A percentile compares a stretch with the other conserved stretches of the same genome.
These are phyloP conservation scores for Pythium brachiatum DNA, from an alignment of 352 stramenopile genomes.

Conservation along the genomic window DNA sequence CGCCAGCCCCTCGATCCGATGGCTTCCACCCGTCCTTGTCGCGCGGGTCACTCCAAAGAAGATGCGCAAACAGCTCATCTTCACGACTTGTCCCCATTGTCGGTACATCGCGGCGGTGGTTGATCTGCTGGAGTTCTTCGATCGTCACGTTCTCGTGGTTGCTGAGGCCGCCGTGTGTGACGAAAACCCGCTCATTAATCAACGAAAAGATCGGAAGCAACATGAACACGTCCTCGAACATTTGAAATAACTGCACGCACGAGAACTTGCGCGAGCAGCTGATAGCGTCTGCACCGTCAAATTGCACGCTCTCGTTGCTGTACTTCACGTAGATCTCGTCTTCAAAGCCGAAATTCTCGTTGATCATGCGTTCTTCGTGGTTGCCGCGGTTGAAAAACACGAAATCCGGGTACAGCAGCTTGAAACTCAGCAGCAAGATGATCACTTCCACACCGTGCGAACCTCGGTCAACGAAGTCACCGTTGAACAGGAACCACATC, in stretches of 20 bases:
- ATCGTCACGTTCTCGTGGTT: slow-evolving; percentile 86
- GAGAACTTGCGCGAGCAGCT: slow-evolving; percentile 68
- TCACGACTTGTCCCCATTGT: slow-evolving; percentile 77
- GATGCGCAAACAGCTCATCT: slow-evolving; percentile 88
- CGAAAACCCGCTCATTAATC: slow-evolving; percentile 90
- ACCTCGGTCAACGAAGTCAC: slow-evolving; percentile 95
- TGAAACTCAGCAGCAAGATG: slow-evolving; percentile 86
- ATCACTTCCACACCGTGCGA: slow-evolving; percentile 92
- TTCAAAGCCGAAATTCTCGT: slow-evolving; percentile 89
- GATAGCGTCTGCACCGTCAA: slow-evolving; percentile 51
- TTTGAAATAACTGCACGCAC: slow-evolving; percentile 74
- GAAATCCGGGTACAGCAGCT: slow-evolving; percentile 83
- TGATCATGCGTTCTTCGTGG: slow-evolving; percentile 94
- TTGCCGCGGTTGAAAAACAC: slow-evolving; percentile 96
- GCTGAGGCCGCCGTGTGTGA: slow-evolving; percentile 92
- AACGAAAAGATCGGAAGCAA: slow-evolving; percentile 88
- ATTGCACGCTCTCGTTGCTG: slow-evolving; percentile 75
- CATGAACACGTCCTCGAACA: slow-evolving; percentile 86
- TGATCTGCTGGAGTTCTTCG: slow-evolving; percentile 78
- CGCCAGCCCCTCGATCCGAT: slow-evolving; percentile 81
- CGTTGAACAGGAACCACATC: slow-evolving; percentile 95
- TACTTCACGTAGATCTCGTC: slow-evolving; percentile 84
- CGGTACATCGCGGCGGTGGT: slow-evolving; percentile 85
- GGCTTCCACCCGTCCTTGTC: slow-evolving; percentile 55
- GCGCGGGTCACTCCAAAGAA: slow-evolving; percentile 91